Percentiles rank a stretch among this genome's conserved stretches.
These are phyloP conservation scores for Chalaropsis thielavioides DNA, from an alignment of 2,329 filamentous ascomycete species.

Conservation along the genomic window DNA sequence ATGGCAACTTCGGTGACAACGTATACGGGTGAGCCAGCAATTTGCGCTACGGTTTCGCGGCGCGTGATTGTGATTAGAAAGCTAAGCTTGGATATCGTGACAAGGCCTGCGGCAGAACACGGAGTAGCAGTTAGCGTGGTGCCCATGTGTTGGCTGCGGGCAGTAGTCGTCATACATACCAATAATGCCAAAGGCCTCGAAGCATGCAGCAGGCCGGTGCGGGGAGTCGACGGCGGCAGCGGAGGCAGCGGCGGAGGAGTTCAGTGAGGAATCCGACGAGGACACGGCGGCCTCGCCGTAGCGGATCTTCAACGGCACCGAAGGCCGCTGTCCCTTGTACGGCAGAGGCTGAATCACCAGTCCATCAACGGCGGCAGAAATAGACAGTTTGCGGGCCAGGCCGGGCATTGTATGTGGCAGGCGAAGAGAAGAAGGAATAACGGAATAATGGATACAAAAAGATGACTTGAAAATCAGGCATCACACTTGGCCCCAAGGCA, in stretches of 20 bases:
- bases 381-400: conserved; percentile 63
- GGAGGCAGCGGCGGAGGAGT: conserved; percentile 24
- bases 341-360: conserved; percentile 63
- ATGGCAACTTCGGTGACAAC: conserved; percentile 77
- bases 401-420: conserved; percentile 45
- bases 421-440: conserved; percentile 15
- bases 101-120: conserved; percentile 45
- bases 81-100: conserved; percentile 65
- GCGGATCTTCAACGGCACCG: conserved; percentile 50
- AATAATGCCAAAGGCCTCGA: conserved; percentile 46
- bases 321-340: conserved; percentile 41
- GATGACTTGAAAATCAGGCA: no score
- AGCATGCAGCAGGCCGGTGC: conserved; percentile 34
- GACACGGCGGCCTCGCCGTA: conserved; percentile 39
- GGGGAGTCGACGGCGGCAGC: no score
- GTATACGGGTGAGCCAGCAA: conserved; percentile 70
- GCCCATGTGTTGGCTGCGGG: no score
- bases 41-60: conserved; percentile 76
- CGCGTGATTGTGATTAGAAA: conserved; percentile 80
- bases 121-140: background rate
- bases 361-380: conserved; percentile 71
- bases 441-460: no score
- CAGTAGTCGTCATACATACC: conserved; percentile 28
- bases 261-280: background rate
- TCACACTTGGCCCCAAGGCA: no score